These are phyloP conservation scores for Saccharomyces eubayanus DNA, from an alignment of 805 yeast genomes.

Conservation along the genomic window DNA sequence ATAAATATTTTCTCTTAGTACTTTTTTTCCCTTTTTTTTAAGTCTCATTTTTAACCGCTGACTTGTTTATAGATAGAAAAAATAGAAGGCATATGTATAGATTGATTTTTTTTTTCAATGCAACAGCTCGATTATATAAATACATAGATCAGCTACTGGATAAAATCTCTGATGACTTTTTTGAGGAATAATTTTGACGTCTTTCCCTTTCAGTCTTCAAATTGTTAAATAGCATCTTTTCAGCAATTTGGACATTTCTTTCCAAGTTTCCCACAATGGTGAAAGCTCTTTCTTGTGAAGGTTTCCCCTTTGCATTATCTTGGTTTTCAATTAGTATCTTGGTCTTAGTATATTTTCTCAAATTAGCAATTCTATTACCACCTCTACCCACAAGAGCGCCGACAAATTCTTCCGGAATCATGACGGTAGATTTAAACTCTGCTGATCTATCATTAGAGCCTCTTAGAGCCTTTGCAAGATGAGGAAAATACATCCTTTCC, in stretches of 20 bases:
- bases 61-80: background rate
- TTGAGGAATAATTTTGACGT: constrained; percentile 21
- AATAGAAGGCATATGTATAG: background rate
- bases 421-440: constrained; percentile 6
- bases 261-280: constrained; percentile 50
- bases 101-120: background rate
- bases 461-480: constrained; percentile 27
- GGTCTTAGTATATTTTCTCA: constrained; percentile 68
- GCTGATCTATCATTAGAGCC: background rate
- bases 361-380: constrained; percentile 78
- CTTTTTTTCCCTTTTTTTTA: background rate
- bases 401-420: constrained; percentile 67
- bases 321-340: constrained; percentile 64
- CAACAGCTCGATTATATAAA: background rate
- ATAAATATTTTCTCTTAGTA: background rate
- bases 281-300: constrained; percentile 41
- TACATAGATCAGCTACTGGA: background rate
- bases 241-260: constrained; percentile 44
- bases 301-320: constrained; percentile 38
- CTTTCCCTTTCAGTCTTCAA: constrained; percentile 48
- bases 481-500: constrained; percentile 49
- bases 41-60: background rate
- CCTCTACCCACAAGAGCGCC: constrained; percentile 83
- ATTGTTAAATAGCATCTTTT: constrained; percentile 44
- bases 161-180: background rate